A percentile compares a stretch with the other conserved stretches of the same genome.
Conservation (phyloP, 1,139 yeast species). For the Yamadazyma dushanensis region DNA sequence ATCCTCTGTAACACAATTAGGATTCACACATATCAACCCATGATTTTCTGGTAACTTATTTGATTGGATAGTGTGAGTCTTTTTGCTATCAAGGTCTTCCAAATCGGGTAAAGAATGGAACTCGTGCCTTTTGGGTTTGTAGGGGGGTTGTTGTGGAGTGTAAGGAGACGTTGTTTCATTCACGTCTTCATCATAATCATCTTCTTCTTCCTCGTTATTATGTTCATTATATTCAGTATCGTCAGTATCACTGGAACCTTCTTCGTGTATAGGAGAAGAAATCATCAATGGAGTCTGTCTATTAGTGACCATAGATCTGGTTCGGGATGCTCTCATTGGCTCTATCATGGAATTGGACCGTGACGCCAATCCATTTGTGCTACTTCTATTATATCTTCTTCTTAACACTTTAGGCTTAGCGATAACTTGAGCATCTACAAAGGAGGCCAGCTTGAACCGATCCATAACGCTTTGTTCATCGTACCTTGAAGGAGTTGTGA, state of each 20-base stretch:
- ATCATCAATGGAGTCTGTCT: constrained; percentile 28
- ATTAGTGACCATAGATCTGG: constrained; percentile 41
- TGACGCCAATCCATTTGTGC: constrained; percentile 3
- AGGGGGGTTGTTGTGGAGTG: constrained; percentile 45
- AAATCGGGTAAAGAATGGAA: constrained; percentile 45
- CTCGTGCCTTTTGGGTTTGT: constrained; percentile 20
- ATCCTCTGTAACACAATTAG: constrained; percentile 42
- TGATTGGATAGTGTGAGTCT: constrained; percentile 44
- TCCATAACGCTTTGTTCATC: constrained; percentile 47
- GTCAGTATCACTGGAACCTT: constrained; percentile 34
- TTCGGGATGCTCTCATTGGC: constrained; percentile 46
- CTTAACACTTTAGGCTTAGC: constrained; percentile 30
- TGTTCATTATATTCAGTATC: constrained; percentile 36
- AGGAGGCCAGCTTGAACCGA: constrained; percentile 50
- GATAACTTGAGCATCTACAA: constrained; percentile 40
- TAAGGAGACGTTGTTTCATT: constrained; percentile 36
- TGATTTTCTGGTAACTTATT: constrained; percentile 41
- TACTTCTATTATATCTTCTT: constrained; percentile 17
- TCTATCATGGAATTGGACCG: constrained; percentile 15
- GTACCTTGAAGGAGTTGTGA: constrained; percentile 39
- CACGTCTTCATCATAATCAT: constrained; percentile 12
- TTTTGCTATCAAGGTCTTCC: constrained; percentile 47
- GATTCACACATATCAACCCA: constrained; percentile 44
- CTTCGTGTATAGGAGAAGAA: constrained; percentile 45
- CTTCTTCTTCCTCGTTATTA: constrained; percentile 15